phyloP scores from a whole-genome alignment of 495 filamentous ascomycete species.

The Penicillium subrubescens region DNA sequence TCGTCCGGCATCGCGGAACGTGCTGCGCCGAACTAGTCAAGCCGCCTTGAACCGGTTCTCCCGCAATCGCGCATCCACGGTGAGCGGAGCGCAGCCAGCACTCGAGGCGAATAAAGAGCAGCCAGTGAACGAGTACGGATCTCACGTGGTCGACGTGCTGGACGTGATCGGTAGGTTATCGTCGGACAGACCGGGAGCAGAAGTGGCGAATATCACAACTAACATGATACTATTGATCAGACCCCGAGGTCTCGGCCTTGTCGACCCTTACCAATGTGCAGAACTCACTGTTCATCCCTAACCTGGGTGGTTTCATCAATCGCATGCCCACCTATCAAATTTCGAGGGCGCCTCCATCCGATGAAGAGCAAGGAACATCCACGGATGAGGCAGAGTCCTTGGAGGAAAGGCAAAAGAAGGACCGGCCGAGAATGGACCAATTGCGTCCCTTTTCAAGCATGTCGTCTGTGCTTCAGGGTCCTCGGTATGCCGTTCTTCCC shows the following conservation, averaged over 20 bases:
- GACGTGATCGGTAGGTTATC: constrained; percentile 66
- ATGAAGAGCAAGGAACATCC: constrained; percentile 34
- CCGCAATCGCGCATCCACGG: constrained; percentile 41
- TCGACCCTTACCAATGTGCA: constrained; percentile 79
- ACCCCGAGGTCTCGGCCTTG: constrained; percentile 73
- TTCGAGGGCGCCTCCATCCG: constrained; percentile 48
- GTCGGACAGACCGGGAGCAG: neutral
- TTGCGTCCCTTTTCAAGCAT: constrained; percentile 34
- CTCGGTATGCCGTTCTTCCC: constrained; percentile 45
- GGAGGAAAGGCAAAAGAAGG: constrained; percentile 25
- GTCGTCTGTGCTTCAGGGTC: constrained; percentile 35
- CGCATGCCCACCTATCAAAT: constrained; percentile 73
- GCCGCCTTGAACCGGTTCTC: constrained; percentile 37
- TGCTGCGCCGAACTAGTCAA: constrained; percentile 39
- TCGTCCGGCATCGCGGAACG: constrained; percentile 22
- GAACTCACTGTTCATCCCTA: constrained; percentile 75
- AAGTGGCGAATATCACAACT: neutral
- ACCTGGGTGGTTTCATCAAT: constrained; percentile 67
- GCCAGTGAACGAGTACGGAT: constrained; percentile 49
- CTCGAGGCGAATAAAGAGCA: constrained; percentile 15
- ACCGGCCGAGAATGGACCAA: constrained; percentile 33
- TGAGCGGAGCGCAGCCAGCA: constrained; percentile 29
- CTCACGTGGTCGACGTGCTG: constrained; percentile 66
- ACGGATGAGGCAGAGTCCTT: constrained; percentile 33
- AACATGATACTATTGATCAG: constrained; percentile 36